Evolutionary conservation across 208 protist species (phyloP).

Genomic region (Leishmania turanica): DNA sequence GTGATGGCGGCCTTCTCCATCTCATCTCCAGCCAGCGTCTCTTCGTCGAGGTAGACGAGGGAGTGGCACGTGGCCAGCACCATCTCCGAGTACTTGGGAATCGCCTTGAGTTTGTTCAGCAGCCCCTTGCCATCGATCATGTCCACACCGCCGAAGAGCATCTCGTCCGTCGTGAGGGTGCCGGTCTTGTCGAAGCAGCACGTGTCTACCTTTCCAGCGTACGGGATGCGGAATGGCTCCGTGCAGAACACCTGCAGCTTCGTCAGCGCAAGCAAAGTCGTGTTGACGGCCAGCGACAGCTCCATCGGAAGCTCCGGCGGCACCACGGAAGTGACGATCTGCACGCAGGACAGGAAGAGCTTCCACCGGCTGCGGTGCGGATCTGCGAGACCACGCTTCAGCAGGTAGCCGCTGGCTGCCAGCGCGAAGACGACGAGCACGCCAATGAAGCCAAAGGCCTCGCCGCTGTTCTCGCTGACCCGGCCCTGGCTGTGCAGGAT

Average conservation of each 20-base stretch:
- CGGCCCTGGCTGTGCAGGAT: slow-evolving; percentile 94
- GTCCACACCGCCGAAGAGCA: slow-evolving; percentile 93
- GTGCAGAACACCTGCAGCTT: slow-evolving; percentile 95
- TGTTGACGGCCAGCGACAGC: slow-evolving; percentile 99
- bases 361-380: slow-evolving; percentile 93
- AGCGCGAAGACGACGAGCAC: slow-evolving; percentile 98
- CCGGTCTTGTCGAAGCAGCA: slow-evolving; percentile 99
- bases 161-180: slow-evolving; percentile 97
- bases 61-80: slow-evolving; percentile 91
- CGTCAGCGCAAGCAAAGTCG: slow-evolving; percentile 92
- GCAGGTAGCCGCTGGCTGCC: slow-evolving; percentile 94
- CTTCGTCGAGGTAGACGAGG: slow-evolving; percentile 87
- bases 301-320: slow-evolving; percentile 99
- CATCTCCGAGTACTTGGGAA: slow-evolving; percentile 72
- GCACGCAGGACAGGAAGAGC: slow-evolving; percentile 97
- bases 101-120: slow-evolving; percentile 75
- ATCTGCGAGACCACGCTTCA: slow-evolving; percentile 88
- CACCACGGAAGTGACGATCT: slow-evolving; percentile 99
- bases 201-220: slow-evolving; percentile 98
- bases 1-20: slow-evolving; percentile 95
- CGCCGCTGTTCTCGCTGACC: slow-evolving; percentile 95
- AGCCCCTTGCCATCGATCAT: slow-evolving; percentile 90
- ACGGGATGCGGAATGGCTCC: slow-evolving; percentile 99
- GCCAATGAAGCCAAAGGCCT: slow-evolving; percentile 97
- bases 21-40: slow-evolving; percentile 95